These are phyloP conservation scores for Capsicum baccatum DNA, from an alignment of 257 asterid genomes.

Conservation along the genomic window DNA sequence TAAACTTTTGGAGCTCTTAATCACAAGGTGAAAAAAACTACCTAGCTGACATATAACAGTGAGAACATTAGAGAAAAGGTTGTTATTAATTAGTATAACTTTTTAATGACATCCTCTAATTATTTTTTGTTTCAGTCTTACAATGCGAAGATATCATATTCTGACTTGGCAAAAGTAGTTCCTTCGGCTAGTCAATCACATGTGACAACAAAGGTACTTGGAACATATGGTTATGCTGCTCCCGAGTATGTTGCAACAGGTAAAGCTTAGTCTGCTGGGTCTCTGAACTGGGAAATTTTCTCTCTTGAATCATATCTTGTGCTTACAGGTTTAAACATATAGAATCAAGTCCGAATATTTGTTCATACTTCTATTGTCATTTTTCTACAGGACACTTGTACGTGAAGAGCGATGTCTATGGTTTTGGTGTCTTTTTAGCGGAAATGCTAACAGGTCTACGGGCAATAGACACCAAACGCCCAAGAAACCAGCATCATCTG, in stretches of 20 bases:
- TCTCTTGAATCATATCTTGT: neutral
- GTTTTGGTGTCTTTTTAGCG: neutral
- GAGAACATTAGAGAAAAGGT: neutral
- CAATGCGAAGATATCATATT: neutral
- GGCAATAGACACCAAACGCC: slow-evolving; percentile 54
- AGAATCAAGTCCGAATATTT: neutral
- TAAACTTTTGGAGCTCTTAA: neutral
- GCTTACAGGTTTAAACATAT: neutral
- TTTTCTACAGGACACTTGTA: slow-evolving; percentile 33
- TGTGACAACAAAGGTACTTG: neutral
- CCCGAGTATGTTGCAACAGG: neutral
- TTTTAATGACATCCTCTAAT: neutral
- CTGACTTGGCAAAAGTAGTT: neutral
- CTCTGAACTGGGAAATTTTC: neutral
- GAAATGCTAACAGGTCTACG: slow-evolving; percentile 31
- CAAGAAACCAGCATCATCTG: slow-evolving; percentile 48
- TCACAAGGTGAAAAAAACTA: neutral
- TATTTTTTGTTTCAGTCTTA: neutral
- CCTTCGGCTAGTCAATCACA: neutral
- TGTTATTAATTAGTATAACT: neutral
- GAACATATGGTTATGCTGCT: neutral
- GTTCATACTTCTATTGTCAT: neutral
- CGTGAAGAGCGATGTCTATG: neutral
- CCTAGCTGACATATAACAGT: neutral
- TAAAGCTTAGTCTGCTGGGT: neutral